Percentiles rank a stretch among this genome's conserved stretches.
These are phyloP conservation scores for Cyanodermella asteris DNA, from an alignment of 2,329 filamentous ascomycete genomes.

Conservation along the genomic window DNA sequence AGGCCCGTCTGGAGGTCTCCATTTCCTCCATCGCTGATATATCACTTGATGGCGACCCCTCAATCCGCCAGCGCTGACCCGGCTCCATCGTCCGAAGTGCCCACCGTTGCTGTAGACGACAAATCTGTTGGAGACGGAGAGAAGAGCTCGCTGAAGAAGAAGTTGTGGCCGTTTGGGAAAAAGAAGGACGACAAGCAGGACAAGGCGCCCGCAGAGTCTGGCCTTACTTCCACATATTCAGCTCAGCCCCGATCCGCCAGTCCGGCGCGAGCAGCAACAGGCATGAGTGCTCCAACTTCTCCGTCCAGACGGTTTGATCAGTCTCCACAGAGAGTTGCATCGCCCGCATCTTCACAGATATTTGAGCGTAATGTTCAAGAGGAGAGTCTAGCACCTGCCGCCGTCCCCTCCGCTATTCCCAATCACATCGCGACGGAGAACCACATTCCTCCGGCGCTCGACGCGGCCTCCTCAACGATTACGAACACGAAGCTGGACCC, in stretches of 20 bases:
- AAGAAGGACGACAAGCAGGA: slow-evolving; percentile 28
- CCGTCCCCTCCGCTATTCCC: slow-evolving; percentile 71
- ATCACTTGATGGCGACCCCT: too few relatives aligned
- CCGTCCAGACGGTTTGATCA: slow-evolving; percentile 43
- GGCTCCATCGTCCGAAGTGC: too few relatives aligned
- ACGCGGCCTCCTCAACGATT: slow-evolving; percentile 79
- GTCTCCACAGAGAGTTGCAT: slow-evolving; percentile 52
- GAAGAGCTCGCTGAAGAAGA: too few relatives aligned
- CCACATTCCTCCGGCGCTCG: slow-evolving; percentile 73
- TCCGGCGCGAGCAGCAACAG: slow-evolving; percentile 13
- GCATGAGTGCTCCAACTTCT: slow-evolving; percentile 31
- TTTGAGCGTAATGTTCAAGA: slow-evolving; percentile 94
- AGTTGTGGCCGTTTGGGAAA: slow-evolving; percentile 39
- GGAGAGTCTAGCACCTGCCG: slow-evolving; percentile 40
- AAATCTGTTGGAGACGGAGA: not conserved
- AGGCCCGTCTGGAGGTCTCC: too few relatives aligned
- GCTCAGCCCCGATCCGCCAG: slow-evolving; percentile 15
- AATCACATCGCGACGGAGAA: slow-evolving; percentile 88
- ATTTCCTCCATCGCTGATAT: too few relatives aligned
- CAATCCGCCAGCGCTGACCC: too few relatives aligned
- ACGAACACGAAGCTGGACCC: slow-evolving; percentile 69
- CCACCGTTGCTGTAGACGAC: too few relatives aligned
- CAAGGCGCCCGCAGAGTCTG: slow-evolving; percentile 9
- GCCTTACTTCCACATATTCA: slow-evolving; percentile 7
- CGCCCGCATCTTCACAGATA: slow-evolving; percentile 55